Base-by-base conservation (phyloP, 2,329 filamentous ascomycete genomes). In the Tricladium varicosporioides region DNA sequence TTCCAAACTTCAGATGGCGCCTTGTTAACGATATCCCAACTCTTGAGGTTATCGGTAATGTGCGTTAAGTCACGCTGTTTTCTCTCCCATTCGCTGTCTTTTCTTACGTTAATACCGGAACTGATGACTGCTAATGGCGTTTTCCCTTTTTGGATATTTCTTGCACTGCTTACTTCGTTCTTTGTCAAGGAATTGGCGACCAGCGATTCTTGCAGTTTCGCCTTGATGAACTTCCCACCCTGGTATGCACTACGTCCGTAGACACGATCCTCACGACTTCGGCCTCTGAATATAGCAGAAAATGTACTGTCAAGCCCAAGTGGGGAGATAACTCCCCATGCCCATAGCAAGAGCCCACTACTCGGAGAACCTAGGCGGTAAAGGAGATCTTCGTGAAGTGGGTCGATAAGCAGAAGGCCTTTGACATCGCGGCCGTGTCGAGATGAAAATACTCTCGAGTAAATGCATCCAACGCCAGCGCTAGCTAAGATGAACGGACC, bases 401-500 rank as follows among this genome's bases (percentile, higher is more conserved):
- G 86, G 67, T 99, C 93, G 64, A 99, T 85, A 64, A 97, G 78
- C 64, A 99, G 81, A 42, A 97, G 76, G 5, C 92, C 93, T 22
- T 80, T 82, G 44, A 97, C 81, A 56, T 90, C 82, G 56, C 81
- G 78, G 49, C 88, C 81, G 69, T 97, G 90, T 14, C 92, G 86
- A 31, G 91, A 88, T 51, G 91, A 89, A 73, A 99, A 97, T 64
- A 99, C 91, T 10, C 93, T 89, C 46, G 88, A 91, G 70, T 97
- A 94, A 51, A 97, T 84, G 53, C 89, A 90, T 11, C 93, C 94
- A 53, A 95, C 83, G 27, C 93, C 93, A 3, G 92, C 89, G 47
- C 90, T 92, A 36, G 92, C 87, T 5, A 97, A 78, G 27, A 99
- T 81, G 88, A 90, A 99, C 0, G 94, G 93, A 0, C 93, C 92